A percentile compares a stretch with the other conserved stretches of the same genome.
phyloP scores from a whole-genome alignment of 768 basidiomycete species.

The Favolaschia claudopus region DNA sequence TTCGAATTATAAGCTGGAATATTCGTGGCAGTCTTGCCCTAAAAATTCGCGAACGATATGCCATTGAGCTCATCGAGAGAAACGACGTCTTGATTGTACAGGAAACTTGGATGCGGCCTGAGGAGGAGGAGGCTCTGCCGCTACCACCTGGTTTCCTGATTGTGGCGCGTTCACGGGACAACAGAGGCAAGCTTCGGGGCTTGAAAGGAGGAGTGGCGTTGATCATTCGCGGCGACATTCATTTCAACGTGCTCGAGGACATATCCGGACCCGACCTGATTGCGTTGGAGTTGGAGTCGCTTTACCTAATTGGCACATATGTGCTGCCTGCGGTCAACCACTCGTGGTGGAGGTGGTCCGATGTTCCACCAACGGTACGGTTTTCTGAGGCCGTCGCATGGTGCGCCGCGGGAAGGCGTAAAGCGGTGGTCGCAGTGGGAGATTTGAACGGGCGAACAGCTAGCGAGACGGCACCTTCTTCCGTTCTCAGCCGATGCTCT shows the following conservation, averaged over 20 bases:
- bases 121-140: not conserved
- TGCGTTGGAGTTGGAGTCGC: not conserved
- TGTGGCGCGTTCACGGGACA: not conserved
- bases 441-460: not conserved
- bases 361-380: not conserved
- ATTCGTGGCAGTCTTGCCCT: slow-evolving; percentile 6
- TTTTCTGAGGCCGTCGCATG: not conserved
- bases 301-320: not conserved
- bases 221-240: not conserved
- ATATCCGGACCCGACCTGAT: slow-evolving; percentile 2
- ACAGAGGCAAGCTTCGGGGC: not conserved
- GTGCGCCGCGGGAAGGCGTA: not conserved
- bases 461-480: not conserved
- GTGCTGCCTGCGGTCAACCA: not conserved
- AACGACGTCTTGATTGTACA: slow-evolving; percentile 3
- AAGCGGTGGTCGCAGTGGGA: not conserved
- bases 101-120: not conserved
- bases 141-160: not conserved
- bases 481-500: not conserved
- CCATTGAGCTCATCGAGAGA: not conserved
- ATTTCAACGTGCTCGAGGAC: not conserved
- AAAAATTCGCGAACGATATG: not conserved
- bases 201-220: not conserved
- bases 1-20: not conserved
- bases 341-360: not conserved